Evolutionary conservation across 2,329 filamentous ascomycete genomes (phyloP), one percentile per base, ranked within the genome.

Genomic region (Chaetomium sp.): DNA sequence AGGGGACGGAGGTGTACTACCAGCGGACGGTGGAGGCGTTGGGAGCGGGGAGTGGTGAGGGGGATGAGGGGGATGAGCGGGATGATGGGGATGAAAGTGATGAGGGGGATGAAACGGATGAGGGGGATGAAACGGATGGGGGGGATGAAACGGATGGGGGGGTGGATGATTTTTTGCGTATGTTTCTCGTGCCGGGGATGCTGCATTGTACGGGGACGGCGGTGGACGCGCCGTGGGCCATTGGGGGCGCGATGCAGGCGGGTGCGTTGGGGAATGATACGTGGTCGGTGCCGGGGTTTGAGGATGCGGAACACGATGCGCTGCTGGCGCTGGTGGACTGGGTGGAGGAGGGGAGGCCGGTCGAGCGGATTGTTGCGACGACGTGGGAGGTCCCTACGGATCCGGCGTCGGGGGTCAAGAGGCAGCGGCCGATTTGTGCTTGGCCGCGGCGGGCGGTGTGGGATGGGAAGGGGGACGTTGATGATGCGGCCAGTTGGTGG

Each of bases 141-240:
- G 19, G 16, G 38, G 38, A 1, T n/a, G 13, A n/a, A n/a, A n/a
- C 5, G 16, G 35, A 42, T 19, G 54, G 55, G 8, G 16, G 42
- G 12, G 49, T 80, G 49, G 79, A 78, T 1, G 79, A 81, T 19
- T 83, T 83, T 70, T 86, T 83, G 72, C 71, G 77, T 1, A 76
- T 83, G 68, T 85, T 85, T 71, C 72, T 76, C 4, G 78, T 85
- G 6, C 82, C 82, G 1, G 83, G 83, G 0, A 80, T 85, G 75
- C 75, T 73, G 4, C 83, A 86, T 69, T 86, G 84, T 63, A 66
- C 64, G 38, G 64, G 67, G 31, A 71, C 75, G 10, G 66, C 71
- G 1, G 68, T 71, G 7, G 70, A 73, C 35, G 76, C 76, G 23
- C 78, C 77, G 6, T 79, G 75, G 74, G 72, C 74, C 60, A 73